phyloP scores from a whole-genome alignment of 306 rosid genomes.

The Amphicarpaea edgeworthii region DNA sequence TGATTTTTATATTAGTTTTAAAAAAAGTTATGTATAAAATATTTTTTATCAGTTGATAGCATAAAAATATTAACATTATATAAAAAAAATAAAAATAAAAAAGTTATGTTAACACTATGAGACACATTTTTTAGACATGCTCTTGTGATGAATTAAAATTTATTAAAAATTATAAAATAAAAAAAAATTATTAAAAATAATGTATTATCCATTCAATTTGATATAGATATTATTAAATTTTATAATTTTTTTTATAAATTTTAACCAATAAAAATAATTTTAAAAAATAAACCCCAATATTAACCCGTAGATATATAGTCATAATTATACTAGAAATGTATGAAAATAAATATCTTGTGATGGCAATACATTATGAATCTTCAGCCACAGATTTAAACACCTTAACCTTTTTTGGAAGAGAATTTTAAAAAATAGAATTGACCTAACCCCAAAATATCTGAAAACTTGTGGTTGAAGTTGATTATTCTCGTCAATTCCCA shows the following conservation, averaged over 20 bases:
- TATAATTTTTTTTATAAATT: too few relatives aligned
- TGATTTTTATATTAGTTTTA: neutral
- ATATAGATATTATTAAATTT: too few relatives aligned
- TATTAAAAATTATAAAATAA: too few relatives aligned
- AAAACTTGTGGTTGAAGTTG: conserved; percentile 1
- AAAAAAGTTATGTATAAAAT: neutral
- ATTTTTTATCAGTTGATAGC: too few relatives aligned
- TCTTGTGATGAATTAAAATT: too few relatives aligned
- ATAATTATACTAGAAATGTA: neutral
- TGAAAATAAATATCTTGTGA: neutral
- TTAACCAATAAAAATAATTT: too few relatives aligned
- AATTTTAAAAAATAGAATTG: conserved; percentile 8
- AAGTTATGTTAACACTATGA: too few relatives aligned
- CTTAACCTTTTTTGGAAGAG: neutral
- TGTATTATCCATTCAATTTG: too few relatives aligned
- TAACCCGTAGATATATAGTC: neutral
- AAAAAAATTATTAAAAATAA: too few relatives aligned
- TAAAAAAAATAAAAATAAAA: too few relatives aligned
- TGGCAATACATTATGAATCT: neutral
- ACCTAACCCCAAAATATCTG: neutral
- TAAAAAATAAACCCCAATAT: neutral
- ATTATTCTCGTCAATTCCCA: neutral
- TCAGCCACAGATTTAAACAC: neutral
- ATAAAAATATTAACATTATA: too few relatives aligned
- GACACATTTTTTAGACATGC: too few relatives aligned